Conservation (phyloP, 371 early-diverging fungal genomes). For the Synchytrium microbalum region DNA sequence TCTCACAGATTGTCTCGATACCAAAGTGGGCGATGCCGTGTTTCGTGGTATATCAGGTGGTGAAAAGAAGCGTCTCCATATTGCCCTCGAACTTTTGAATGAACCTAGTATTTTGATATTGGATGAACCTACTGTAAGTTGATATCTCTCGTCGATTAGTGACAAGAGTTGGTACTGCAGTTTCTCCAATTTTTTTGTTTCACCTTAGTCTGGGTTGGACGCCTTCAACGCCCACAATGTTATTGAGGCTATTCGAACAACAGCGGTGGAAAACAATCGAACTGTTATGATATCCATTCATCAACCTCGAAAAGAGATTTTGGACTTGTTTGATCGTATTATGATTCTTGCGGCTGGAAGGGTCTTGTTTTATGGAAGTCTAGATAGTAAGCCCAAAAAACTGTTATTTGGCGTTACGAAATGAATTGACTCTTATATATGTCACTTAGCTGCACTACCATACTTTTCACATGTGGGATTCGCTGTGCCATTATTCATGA, state of each 20-base stretch:
- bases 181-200: background rate
- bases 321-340: conserved; percentile 79
- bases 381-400: background rate
- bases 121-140: conserved; percentile 42
- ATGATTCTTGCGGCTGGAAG: conserved; percentile 62
- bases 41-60: conserved; percentile 23
- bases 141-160: background rate
- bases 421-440: background rate
- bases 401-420: background rate
- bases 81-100: conserved; percentile 27
- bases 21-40: conserved; percentile 2
- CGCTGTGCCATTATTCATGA: background rate
- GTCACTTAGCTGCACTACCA: background rate
- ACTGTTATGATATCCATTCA: conserved; percentile 51
- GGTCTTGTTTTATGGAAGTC: background rate
- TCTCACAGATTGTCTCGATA: background rate
- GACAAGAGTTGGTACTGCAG: background rate
- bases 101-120: conserved; percentile 29
- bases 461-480: background rate
- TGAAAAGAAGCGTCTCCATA: conserved; percentile 32
- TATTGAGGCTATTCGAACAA: background rate
- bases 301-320: conserved; percentile 86
- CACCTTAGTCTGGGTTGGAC: background rate
- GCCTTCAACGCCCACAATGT: background rate
- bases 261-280: background rate